Evolutionary conservation across 140 eudicot species (phyloP).

Genomic region (Bidens hawaiensis): DNA sequence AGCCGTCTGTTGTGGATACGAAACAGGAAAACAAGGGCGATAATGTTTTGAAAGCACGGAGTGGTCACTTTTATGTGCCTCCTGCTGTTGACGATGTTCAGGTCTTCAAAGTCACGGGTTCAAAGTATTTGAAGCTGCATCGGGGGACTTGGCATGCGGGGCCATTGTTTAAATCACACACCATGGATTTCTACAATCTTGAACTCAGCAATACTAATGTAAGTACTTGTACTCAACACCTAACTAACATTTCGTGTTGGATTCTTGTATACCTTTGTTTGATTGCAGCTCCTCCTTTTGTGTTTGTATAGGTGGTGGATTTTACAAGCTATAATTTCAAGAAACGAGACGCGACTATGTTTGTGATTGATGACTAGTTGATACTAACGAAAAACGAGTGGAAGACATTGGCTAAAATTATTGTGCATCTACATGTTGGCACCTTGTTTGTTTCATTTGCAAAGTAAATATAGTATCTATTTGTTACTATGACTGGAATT

Average conservation of each 20-base stretch:
- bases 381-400: neutral
- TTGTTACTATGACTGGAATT: no score
- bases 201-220: slow-evolving; percentile 85
- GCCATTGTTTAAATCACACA: slow-evolving; percentile 49
- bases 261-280: neutral
- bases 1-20: slow-evolving; percentile 58
- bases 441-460: no score
- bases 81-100: slow-evolving; percentile 63
- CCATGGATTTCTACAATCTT: slow-evolving; percentile 83
- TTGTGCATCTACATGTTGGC: neutral
- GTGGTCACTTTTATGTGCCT: slow-evolving; percentile 70
- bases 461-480: no score
- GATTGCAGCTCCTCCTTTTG: no score
- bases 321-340: slow-evolving; percentile 52
- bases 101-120: slow-evolving; percentile 58
- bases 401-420: neutral
- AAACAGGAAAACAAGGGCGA: slow-evolving; percentile 24
- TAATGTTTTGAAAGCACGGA: slow-evolving; percentile 38
- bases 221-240: slow-evolving; percentile 23
- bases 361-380: slow-evolving; percentile 41
- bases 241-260: neutral
- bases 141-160: slow-evolving; percentile 98
- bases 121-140: slow-evolving; percentile 72
- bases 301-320: slow-evolving; percentile 73
- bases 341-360: slow-evolving; percentile 39